Conservation (phyloP, 139 green algal species). For the Volvox africanus region DNA sequence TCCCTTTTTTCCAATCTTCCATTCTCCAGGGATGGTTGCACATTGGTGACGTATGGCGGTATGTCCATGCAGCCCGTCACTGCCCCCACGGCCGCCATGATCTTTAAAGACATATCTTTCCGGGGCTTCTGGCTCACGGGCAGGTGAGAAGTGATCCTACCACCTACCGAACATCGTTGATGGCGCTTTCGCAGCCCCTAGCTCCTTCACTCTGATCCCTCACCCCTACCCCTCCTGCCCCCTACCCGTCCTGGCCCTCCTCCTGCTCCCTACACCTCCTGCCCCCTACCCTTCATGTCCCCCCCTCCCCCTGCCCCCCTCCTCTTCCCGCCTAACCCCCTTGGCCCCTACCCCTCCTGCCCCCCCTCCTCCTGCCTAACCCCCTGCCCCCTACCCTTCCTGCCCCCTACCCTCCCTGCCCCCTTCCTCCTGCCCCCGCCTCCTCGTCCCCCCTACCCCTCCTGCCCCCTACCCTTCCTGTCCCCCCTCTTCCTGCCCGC, state of each 20-base stretch:
- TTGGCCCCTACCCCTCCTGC: background rate
- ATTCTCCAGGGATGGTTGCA: slow-evolving; percentile 66
- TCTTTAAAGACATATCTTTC: slow-evolving; percentile 91
- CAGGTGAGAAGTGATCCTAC: slow-evolving; percentile 28
- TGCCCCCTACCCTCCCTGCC: background rate
- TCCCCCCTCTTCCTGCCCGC: background rate
- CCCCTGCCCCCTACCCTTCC: background rate
- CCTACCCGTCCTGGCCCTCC: background rate
- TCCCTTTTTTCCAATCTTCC: no score
- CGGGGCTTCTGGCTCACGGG: slow-evolving; percentile 89
- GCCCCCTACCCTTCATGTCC: background rate
- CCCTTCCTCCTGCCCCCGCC: background rate
- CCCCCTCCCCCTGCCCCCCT: no score
- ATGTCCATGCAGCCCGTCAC: slow-evolving; percentile 88
- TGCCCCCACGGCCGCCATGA: slow-evolving; percentile 80
- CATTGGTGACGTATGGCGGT: slow-evolving; percentile 90
- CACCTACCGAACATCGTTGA: no score
- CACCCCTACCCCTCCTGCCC: no score
- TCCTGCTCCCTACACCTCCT: background rate
- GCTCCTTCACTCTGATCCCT: no score
- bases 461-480: background rate
- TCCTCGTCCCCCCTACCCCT: no score
- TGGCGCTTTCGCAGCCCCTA: no score
- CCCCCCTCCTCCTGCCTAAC: no score
- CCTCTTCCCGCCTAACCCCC: no score